Conservation (phyloP, 148 eudicot species). For the Nyssa sinensis region DNA sequence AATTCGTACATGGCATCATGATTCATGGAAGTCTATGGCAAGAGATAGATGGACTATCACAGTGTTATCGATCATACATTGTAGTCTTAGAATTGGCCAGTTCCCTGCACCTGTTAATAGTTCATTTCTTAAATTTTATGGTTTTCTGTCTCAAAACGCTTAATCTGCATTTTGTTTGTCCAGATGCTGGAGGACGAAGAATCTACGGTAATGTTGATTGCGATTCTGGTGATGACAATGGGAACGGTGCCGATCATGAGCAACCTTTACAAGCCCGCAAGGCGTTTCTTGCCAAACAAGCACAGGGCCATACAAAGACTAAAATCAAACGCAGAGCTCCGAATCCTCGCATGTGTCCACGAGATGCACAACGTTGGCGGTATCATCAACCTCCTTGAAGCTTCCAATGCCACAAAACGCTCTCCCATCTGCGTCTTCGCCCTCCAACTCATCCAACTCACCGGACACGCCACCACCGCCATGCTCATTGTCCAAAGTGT, state of each 20-base stretch:
- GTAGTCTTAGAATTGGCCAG: too few relatives aligned
- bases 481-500: constrained; percentile 8
- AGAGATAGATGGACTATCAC: too few relatives aligned
- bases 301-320: constrained; percentile 16
- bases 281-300: constrained; percentile 9
- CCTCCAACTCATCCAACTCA: constrained; percentile 24
- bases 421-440: constrained; percentile 18
- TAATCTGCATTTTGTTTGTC: neutral
- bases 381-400: constrained; percentile 21
- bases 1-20: too few relatives aligned
- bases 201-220: constrained; percentile 14
- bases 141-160: too few relatives aligned
- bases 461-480: constrained; percentile 18
- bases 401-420: constrained; percentile 2
- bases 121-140: too few relatives aligned
- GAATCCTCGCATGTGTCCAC: constrained; percentile 15
- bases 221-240: constrained; percentile 26
- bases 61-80: too few relatives aligned
- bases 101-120: neutral
- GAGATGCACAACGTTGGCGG: constrained; percentile 14
- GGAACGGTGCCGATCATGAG: constrained; percentile 15
- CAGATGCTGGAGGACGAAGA: constrained; percentile 18
- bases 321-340: constrained; percentile 14
- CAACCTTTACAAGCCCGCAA: constrained; percentile 13
- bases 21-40: too few relatives aligned